Evolutionary conservation across 2,329 filamentous ascomycete genomes (phyloP).

Genomic region (Apiospora kogelbergensis): DNA sequence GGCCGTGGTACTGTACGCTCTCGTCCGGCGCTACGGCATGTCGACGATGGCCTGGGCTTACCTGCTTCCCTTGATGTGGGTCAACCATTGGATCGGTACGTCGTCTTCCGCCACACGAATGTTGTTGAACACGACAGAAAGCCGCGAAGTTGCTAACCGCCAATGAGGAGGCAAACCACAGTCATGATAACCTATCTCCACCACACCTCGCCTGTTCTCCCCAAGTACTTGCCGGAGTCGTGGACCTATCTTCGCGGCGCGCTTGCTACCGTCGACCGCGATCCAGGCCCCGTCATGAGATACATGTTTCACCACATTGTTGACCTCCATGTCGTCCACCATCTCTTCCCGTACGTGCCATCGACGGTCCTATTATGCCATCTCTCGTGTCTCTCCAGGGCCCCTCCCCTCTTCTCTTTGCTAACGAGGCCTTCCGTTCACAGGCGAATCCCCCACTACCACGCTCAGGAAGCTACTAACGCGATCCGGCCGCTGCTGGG

Average conservation of each 20-base stretch:
- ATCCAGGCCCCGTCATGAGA: slow-evolving; percentile 60
- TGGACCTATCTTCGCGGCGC: slow-evolving; percentile 65
- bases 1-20: slow-evolving; percentile 48
- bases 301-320: slow-evolving; percentile 67
- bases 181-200: slow-evolving; percentile 77
- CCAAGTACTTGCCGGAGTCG: slow-evolving; percentile 52
- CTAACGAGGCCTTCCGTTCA: neutral
- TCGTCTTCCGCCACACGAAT: slow-evolving; percentile 26
- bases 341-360: slow-evolving; percentile 52
- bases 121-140: neutral
- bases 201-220: slow-evolving; percentile 51
- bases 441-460: slow-evolving; percentile 58
- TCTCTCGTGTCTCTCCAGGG: neutral
- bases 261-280: slow-evolving; percentile 60
- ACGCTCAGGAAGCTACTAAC: slow-evolving; percentile 57
- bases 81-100: slow-evolving; percentile 67
- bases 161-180: slow-evolving; percentile 25
- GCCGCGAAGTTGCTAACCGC: neutral
- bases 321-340: slow-evolving; percentile 63
- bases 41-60: slow-evolving; percentile 59
- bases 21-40: slow-evolving; percentile 51
- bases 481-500: slow-evolving; percentile 58
- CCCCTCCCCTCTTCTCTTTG: neutral
- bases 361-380: neutral
- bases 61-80: slow-evolving; percentile 64